Evolutionary conservation across 2,329 filamentous ascomycete species (phyloP), one percentile per base, ranked within the genome.

Genomic region (Sphaceloma murrayae): DNA sequence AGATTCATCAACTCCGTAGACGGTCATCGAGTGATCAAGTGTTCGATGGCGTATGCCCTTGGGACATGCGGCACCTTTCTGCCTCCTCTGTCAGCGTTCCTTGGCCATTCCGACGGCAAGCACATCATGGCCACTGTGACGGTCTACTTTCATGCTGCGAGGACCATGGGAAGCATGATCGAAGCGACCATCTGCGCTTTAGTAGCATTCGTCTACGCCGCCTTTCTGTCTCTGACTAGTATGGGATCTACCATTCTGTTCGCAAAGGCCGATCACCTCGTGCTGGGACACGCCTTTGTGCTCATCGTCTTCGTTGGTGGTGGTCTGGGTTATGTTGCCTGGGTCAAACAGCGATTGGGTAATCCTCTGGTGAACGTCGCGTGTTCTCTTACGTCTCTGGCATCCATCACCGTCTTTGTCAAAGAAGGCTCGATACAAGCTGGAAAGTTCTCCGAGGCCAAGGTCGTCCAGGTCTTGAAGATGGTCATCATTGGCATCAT

Each of bases 91-190:
- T 80, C 86, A 11, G 67, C 71, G 5, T 75, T 87, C 46, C 69
- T 95, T 11, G 89, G 89, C 8, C 73, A 80, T 51, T 82, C 87
- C 57, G 88, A 94, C 63, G 86, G 86, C 40, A 95, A 95, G 59
- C 89, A 95, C 63, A 80, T 94, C 57, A 86, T 94, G 42, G 87
- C 87, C 22, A 95, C 89, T 2, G 78, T 95, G 47, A 93, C 86
- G 1, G 88, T 95, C 8, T 96, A 94, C 58, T 96, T 95, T 56
- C 87, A 95, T 60, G 87, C 89, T 3, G 85, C 86, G 4, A 74
- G 89, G 47, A 85, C 85, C 13, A 76, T 80, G 18, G 89, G 89
- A 1, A 91, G 84, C 52, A 94, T 95, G 86, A 74, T 85, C 47
- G 85, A 94, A 62, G 88, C 87, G 2, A 75, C 82, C 8, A 65